Evolutionary conservation across 129 eudicot genomes (phyloP), one percentile per base, ranked within the genome.

Genomic region (Ambrosia artemisiifolia): DNA sequence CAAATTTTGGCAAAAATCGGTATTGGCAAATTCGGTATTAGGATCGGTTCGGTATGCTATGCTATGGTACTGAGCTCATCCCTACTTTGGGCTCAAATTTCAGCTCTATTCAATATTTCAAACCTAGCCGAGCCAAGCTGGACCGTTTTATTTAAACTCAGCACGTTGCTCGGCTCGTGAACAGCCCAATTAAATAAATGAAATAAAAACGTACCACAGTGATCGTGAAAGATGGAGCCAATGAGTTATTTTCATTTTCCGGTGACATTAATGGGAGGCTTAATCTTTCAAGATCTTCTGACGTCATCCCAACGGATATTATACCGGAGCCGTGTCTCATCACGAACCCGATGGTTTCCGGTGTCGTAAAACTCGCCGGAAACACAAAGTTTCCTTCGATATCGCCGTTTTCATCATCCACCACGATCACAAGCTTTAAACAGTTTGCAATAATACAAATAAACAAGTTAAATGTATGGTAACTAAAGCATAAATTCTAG

Each of bases 201-300:
- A 28, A 30, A 32, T 6, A 4, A 11, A 24, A 36, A 11, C 1
- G 24, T 92, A 93, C 98, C 98, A 90, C 98, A 3, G 98, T 84
- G 71, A 93, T 36, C 0, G 98, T 90, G 80, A 90, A 93, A 5
- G 95, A 81, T 10, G 98, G 95, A 40, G 91, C 88, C 69, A 71
- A 79, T 5, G 92, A 84, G 68, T 87, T 85, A 38, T 83, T 77
- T 71, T 89, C 96, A 6, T 81, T 93, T 73, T 90, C 88, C 11
- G 96, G 95, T 1, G 92, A 80, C 95, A 93, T 93, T 54, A 93
- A 63, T 28, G 98, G 98, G 40, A 93, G 96, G 61, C 84, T 77
- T n/a, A 90, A 73, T 63, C 98, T 79, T 79, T 90, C 91, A 28
- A 93, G 85, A 81, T 93, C 96, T 40, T 82, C 88, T 0, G 77